phyloP scores from a whole-genome alignment of 805 yeast species.

The Saturnispora saitoi region DNA sequence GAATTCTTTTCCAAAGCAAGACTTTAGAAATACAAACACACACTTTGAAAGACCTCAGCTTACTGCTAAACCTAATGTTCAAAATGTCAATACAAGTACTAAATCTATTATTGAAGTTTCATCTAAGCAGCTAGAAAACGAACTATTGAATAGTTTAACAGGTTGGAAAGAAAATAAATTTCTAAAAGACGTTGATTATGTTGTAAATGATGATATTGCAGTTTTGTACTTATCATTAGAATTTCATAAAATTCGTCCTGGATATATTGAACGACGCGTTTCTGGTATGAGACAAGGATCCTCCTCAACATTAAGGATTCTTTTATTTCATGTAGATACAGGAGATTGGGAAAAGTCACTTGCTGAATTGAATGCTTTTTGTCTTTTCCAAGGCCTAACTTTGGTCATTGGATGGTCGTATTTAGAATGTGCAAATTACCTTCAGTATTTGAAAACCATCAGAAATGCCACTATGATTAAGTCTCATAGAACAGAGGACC shows the following conservation, averaged over 20 bases:
- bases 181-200: constrained; percentile 51
- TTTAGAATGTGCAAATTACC: constrained; percentile 44
- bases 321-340: constrained; percentile 58
- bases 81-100: constrained; percentile 1
- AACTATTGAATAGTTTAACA: constrained; percentile 48
- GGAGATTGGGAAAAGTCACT: constrained; percentile 45
- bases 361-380: constrained; percentile 38
- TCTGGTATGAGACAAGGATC: constrained; percentile 24
- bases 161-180: constrained; percentile 43
- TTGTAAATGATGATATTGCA: constrained; percentile 46
- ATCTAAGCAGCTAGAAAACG: constrained; percentile 65
- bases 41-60: neutral
- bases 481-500: constrained; percentile 22
- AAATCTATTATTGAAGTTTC: constrained; percentile 39
- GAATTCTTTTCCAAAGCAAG: no score
- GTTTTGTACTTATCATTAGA: constrained; percentile 58
- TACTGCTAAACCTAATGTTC: neutral
- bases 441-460: constrained; percentile 27
- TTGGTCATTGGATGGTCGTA: constrained; percentile 46
- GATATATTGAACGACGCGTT: constrained; percentile 56
- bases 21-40: neutral
- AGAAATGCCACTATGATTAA: constrained; percentile 34
- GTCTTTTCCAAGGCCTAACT: constrained; percentile 41
- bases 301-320: constrained; percentile 31
- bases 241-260: constrained; percentile 71